These are phyloP conservation scores for Ramaria rubella DNA, from an alignment of 768 basidiomycete genomes.

Conservation along the genomic window DNA sequence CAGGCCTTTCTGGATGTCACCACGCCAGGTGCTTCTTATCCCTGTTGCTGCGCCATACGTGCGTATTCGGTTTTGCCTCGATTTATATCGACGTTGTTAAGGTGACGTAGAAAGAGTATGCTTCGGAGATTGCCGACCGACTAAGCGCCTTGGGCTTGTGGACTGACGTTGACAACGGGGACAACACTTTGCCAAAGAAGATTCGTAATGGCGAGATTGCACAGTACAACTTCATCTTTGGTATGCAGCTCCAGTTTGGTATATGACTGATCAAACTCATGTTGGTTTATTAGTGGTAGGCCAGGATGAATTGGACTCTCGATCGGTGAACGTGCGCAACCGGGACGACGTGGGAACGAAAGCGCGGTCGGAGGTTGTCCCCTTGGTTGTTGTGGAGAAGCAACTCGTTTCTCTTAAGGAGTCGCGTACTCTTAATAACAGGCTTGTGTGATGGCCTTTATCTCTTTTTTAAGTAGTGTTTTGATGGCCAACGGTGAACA, in stretches of 20 bases:
- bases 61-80: conserved; percentile 27
- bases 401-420: conserved; percentile 71
- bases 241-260: conserved; percentile 40
- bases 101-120: conserved; percentile 75
- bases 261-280: not conserved
- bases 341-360: conserved; percentile 90
- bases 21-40: conserved; percentile 91
- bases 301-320: conserved; percentile 78
- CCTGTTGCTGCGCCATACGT: conserved; percentile 89
- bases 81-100: not conserved
- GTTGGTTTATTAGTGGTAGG: conserved; percentile 68
- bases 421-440: conserved; percentile 46
- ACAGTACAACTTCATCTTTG: conserved; percentile 96
- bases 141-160: conserved; percentile 69
- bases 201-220: conserved; percentile 95
- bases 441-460: conserved; percentile 28
- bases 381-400: conserved; percentile 61
- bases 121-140: conserved; percentile 65
- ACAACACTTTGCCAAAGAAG: conserved; percentile 93
- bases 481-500: too few species aligned
- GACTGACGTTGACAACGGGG: conserved; percentile 88
- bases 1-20: conserved; percentile 98
- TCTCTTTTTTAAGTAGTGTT: not conserved
- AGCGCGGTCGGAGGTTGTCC: conserved; percentile 65
- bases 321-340: conserved; percentile 92